Conservation (phyloP, 164 flowering plant species). For the Stephania cephalantha region DNA sequence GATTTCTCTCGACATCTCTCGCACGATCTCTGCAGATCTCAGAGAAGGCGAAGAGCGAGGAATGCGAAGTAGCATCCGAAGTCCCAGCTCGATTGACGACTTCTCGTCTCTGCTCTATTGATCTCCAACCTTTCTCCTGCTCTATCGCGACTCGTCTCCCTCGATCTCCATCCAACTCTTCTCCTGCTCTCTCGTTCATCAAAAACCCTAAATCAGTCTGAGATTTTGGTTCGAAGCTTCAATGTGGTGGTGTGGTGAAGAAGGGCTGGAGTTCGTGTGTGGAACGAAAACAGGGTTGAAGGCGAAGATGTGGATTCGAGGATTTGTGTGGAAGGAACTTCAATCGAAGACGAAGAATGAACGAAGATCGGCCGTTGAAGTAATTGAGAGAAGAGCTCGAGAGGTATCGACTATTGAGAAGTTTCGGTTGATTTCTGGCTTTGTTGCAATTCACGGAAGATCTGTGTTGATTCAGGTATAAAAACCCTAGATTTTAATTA, state of each 20-base stretch:
- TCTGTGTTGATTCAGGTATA: constrained; percentile 20
- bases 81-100: too few species aligned
- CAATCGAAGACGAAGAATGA: neutral
- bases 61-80: too few species aligned
- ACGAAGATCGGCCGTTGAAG: neutral
- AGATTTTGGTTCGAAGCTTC: too few species aligned
- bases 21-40: too few species aligned
- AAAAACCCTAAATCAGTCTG: too few species aligned
- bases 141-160: too few species aligned
- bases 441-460: neutral
- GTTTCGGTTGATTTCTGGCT: neutral
- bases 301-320: neutral
- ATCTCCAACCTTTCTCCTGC: too few species aligned
- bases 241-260: constrained; percentile 9
- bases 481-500: constrained; percentile 21
- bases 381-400: neutral
- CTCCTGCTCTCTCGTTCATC: too few species aligned
- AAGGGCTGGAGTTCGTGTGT: neutral
- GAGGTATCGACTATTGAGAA: neutral
- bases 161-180: too few species aligned
- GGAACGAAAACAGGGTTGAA: neutral
- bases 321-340: constrained; percentile 5
- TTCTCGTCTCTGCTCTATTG: too few species aligned
- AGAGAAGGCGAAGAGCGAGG: too few species aligned
- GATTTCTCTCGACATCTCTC: too few species aligned